Evolutionary conservation across 306 rosid species (phyloP).

Genomic region (Vicia sativa): DNA sequence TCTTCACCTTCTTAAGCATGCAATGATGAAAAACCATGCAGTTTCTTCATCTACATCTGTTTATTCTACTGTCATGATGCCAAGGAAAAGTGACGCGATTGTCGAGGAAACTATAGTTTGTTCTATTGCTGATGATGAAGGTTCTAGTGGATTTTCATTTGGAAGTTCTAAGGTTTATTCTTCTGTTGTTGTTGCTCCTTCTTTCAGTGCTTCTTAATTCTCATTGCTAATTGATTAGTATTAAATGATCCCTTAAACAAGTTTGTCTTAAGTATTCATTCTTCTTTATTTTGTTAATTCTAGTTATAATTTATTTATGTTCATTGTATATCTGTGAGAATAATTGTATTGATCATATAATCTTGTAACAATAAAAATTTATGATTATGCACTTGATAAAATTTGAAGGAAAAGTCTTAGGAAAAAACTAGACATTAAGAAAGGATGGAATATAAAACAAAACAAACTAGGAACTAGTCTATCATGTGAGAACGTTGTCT

Average conservation of each 20-base stretch:
- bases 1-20: conserved; percentile 67
- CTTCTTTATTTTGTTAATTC: conserved; percentile 9
- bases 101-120: conserved; percentile 81
- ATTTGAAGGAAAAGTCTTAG: neutral
- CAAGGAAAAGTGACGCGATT: conserved; percentile 40
- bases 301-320: conserved; percentile 2
- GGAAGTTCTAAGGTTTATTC: conserved; percentile 87
- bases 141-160: conserved; percentile 43
- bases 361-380: neutral
- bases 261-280: conserved; percentile 26
- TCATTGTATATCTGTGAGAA: neutral
- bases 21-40: conserved; percentile 67
- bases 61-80: conserved; percentile 37
- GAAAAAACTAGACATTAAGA: neutral
- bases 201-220: conserved; percentile 57
- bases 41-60: conserved; percentile 40
- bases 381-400: neutral
- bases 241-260: conserved; percentile 13
- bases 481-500: neutral
- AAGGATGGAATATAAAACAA: neutral
- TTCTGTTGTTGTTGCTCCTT: conserved; percentile 93
- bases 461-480: neutral
- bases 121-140: conserved; percentile 42
- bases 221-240: conserved; percentile 21
- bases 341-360: neutral